A percentile compares a stretch with the other conserved stretches of the same genome.
These are phyloP conservation scores for Rhododendron griersonianum DNA, from an alignment of 148 eudicot genomes.

Conservation along the genomic window DNA sequence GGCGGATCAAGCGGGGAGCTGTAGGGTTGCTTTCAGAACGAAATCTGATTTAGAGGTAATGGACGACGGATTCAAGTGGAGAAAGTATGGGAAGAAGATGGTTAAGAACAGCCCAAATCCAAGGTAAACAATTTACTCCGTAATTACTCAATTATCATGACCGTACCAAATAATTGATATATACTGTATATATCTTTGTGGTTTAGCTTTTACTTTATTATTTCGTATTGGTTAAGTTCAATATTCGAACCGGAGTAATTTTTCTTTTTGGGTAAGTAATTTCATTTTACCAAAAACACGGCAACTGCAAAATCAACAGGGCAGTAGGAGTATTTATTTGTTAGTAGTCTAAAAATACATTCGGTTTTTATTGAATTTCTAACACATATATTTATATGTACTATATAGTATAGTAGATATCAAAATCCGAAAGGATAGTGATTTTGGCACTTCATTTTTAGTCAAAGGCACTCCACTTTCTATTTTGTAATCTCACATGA, in stretches of 20 bases:
- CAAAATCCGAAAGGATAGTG: too few species aligned
- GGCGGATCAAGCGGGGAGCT: neutral
- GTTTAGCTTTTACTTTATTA: neutral
- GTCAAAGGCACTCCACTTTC: too few species aligned
- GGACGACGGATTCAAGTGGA: slow-evolving; percentile 16
- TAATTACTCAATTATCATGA: neutral
- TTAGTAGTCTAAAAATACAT: neutral
- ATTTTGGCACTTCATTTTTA: too few species aligned
- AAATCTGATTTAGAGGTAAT: slow-evolving; percentile 2
- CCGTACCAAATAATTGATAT: neutral
- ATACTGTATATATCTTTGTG: too few species aligned
- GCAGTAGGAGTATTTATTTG: neutral
- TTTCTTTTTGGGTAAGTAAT: too few species aligned
- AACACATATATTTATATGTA: neutral
- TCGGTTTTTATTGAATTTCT: neutral
- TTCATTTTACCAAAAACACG: too few species aligned
- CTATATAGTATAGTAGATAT: too few species aligned
- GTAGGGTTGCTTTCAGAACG: slow-evolving; percentile 7
- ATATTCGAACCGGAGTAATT: too few species aligned
- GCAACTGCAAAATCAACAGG: too few species aligned
- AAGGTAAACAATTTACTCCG: neutral
- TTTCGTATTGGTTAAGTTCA: neutral
- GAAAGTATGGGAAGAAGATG: slow-evolving; percentile 18
- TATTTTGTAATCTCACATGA: too few species aligned
- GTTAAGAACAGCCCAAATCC: slow-evolving; percentile 14